A percentile compares a stretch with the other conserved stretches of the same genome.
phyloP scores from a whole-genome alignment of 345 rosid species.

The Linum lewisii region DNA sequence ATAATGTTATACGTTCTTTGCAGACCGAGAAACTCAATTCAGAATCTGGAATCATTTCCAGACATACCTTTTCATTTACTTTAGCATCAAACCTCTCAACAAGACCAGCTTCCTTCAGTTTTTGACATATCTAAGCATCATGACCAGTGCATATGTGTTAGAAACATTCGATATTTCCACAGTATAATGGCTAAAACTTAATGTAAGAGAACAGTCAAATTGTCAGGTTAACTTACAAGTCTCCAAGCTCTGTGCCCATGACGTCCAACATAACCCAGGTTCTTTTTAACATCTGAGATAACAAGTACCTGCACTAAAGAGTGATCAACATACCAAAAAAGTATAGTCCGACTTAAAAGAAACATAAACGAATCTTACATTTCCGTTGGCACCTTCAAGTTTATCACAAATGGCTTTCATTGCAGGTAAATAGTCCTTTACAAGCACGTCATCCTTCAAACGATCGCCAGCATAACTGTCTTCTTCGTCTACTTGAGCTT shows the following conservation, averaged over 20 bases:
- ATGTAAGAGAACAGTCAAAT: no score
- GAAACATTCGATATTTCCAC: neutral
- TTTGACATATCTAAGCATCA: constrained; percentile 43
- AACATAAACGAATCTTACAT: constrained; percentile 34
- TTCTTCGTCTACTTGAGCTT: constrained; percentile 18
- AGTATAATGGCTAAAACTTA: neutral
- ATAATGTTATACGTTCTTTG: neutral
- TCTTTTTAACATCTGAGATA: constrained; percentile 73
- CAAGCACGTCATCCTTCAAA: constrained; percentile 46
- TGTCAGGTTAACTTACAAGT: constrained; percentile 34
- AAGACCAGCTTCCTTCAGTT: constrained; percentile 64
- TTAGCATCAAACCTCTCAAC: constrained; percentile 70
- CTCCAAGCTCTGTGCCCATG: constrained; percentile 78
- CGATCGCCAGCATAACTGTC: constrained; percentile 30
- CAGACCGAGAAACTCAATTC: neutral
- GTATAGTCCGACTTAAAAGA: neutral
- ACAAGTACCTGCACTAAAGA: constrained; percentile 62
- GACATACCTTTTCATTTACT: constrained; percentile 65
- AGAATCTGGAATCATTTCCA: neutral
- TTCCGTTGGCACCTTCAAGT: constrained; percentile 68
- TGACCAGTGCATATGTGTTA: constrained; percentile 13
- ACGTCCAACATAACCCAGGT: constrained; percentile 62
- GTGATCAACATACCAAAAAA: constrained; percentile 23
- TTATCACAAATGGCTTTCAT: constrained; percentile 74
- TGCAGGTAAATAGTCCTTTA: constrained; percentile 74